Evolutionary conservation across 768 basidiomycete genomes (phyloP).

Genomic region (Tricholoma matsutake): DNA sequence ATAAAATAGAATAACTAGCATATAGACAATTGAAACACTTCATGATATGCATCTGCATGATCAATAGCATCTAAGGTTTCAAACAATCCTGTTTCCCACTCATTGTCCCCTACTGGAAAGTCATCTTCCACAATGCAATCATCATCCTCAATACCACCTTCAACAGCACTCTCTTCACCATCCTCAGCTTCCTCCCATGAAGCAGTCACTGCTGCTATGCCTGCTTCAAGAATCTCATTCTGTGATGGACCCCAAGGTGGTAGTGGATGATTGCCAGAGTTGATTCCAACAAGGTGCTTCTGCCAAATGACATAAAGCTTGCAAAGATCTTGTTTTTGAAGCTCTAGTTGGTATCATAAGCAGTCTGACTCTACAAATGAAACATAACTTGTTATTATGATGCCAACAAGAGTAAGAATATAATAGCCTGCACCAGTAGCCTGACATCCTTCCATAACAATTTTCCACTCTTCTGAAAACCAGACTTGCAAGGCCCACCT

Average conservation of each 20-base stretch:
- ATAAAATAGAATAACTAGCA: too few relatives aligned
- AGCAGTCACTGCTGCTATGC: neutral
- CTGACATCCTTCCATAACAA: neutral
- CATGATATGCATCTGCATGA: neutral
- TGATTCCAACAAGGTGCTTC: neutral
- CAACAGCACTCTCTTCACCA: neutral
- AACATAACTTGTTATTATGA: neutral
- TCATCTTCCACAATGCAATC: neutral
- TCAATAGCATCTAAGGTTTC: neutral
- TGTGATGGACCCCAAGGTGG: neutral
- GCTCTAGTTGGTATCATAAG: too few relatives aligned
- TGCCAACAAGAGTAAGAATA: neutral
- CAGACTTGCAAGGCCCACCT: too few relatives aligned
- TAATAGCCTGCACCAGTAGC: neutral
- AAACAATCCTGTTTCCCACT: neutral
- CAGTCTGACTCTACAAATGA: neutral
- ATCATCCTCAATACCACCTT: neutral
- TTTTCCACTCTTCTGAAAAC: slow-evolving; percentile 23
- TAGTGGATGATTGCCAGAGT: neutral
- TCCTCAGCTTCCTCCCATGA: neutral
- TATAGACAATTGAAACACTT: neutral
- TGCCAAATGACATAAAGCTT: neutral
- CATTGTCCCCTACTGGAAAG: neutral
- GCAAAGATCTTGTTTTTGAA: neutral
- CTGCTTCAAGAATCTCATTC: neutral